Evolutionary conservation across 148 eudicot genomes (phyloP).

Genomic region (Amaranthus cruentus): DNA sequence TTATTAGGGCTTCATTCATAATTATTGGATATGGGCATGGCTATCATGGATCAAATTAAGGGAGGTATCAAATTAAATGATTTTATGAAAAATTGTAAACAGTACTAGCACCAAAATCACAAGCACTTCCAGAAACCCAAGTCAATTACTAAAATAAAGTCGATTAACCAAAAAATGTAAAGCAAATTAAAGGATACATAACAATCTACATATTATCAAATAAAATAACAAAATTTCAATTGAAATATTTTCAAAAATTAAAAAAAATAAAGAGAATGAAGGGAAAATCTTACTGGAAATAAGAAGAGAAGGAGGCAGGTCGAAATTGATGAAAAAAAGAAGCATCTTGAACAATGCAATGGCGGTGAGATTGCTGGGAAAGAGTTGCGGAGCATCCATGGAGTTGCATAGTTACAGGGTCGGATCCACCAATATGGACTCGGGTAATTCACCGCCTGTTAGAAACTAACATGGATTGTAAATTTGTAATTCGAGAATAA

Average conservation of each 20-base stretch:
- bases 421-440: too few species aligned
- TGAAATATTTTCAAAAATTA: not conserved
- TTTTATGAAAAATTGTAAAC: not conserved
- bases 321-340: not conserved
- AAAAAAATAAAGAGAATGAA: not conserved
- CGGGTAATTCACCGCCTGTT: too few species aligned
- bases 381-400: not conserved
- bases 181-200: not conserved
- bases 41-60: too few species aligned
- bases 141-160: not conserved
- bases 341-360: not conserved
- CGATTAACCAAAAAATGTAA: too few species aligned
- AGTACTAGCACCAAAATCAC: not conserved
- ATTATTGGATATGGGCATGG: too few species aligned
- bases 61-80: too few species aligned
- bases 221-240: not conserved
- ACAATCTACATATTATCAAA: not conserved
- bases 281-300: not conserved
- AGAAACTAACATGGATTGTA: too few species aligned
- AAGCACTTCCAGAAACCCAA: not conserved
- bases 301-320: slow-evolving; percentile 4
- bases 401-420: not conserved
- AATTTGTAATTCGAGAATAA: too few species aligned
- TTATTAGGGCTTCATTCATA: too few species aligned
- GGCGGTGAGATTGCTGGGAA: not conserved